A percentile compares a stretch with the other conserved stretches of the same genome.
Conservation (phyloP, 352 stramenopile species). For the Globisporangium lucens region DNA sequence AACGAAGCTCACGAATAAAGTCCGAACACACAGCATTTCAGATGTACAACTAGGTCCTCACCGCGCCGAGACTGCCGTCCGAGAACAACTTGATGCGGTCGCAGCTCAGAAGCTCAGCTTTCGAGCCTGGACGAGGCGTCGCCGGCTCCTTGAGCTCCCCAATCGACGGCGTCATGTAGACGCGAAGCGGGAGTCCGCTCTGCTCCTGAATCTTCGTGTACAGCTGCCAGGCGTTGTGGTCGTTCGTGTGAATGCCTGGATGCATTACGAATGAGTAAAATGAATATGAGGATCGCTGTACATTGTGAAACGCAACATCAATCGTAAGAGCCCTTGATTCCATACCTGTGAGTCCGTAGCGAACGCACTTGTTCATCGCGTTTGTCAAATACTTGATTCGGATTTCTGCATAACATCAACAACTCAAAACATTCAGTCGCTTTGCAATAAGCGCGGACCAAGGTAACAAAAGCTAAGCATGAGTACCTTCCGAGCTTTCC, state of each 20-base stretch:
- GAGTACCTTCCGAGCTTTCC: constrained; percentile 57
- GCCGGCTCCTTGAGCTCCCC: constrained; percentile 51
- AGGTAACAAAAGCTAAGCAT: background rate
- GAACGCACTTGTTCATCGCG: constrained; percentile 61
- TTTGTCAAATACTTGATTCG: constrained; percentile 57
- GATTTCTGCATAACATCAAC: constrained; percentile 30
- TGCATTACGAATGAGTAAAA: background rate
- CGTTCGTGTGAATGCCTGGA: constrained; percentile 83
- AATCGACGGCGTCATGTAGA: constrained; percentile 75
- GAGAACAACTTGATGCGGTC: constrained; percentile 89
- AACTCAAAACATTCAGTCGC: background rate
- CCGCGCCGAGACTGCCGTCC: constrained; percentile 84
- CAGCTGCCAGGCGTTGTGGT: constrained; percentile 73
- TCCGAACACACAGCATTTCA: background rate
- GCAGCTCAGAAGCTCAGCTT: constrained; percentile 61
- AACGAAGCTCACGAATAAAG: background rate
- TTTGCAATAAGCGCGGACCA: background rate
- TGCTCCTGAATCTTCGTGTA: constrained; percentile 73
- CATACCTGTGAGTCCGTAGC: constrained; percentile 68
- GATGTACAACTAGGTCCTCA: constrained; percentile 22
- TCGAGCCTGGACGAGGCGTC: constrained; percentile 36
- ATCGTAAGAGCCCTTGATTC: background rate
- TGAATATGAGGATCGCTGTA: background rate
- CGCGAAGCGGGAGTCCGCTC: constrained; percentile 56
- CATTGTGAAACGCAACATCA: background rate